A percentile compares a stretch with the other conserved stretches of the same genome.
phyloP scores from a whole-genome alignment of 208 protist species.

The Leishmania amazonensis region DNA sequence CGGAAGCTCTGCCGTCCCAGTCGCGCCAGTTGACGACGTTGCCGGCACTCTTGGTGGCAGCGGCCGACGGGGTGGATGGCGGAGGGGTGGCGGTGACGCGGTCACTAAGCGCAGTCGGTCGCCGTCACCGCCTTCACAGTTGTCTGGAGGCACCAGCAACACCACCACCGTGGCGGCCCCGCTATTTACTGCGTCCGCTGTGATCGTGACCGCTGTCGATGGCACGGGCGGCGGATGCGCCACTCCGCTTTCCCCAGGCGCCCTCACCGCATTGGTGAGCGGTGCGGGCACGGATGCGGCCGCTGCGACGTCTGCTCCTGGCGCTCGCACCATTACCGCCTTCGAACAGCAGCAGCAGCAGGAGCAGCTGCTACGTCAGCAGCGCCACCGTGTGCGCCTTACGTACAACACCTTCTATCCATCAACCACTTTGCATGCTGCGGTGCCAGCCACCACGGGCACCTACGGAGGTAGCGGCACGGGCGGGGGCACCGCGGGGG shows the following conservation, averaged over 20 bases:
- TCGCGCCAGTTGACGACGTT: background rate
- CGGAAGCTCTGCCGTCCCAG: background rate
- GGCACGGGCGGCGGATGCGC: background rate
- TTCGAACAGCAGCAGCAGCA: constrained; percentile 19
- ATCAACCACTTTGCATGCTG: background rate
- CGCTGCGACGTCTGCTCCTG: background rate
- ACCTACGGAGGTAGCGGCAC: background rate
- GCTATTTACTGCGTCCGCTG: background rate
- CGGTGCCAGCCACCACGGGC: background rate
- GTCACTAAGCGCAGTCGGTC: constrained; percentile 27
- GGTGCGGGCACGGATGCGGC: background rate
- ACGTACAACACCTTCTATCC: constrained; percentile 26
- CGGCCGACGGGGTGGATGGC: constrained; percentile 10
- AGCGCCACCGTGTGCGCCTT: constrained; percentile 26
- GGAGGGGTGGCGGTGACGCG: background rate
- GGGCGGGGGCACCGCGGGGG: background rate
- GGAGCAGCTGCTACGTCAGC: constrained; percentile 10
- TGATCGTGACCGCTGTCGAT: constrained; percentile 5
- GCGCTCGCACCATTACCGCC: background rate
- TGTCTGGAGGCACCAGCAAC: background rate
- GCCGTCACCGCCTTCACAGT: constrained; percentile 11
- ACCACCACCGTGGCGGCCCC: background rate
- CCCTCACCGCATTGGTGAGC: background rate
- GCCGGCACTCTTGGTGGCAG: background rate
- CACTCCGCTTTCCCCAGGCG: background rate